A percentile compares a stretch with the other conserved stretches of the same genome.
phyloP scores from a whole-genome alignment of 768 basidiomycete genomes.

The Rhodotorula sphaerocarpa region DNA sequence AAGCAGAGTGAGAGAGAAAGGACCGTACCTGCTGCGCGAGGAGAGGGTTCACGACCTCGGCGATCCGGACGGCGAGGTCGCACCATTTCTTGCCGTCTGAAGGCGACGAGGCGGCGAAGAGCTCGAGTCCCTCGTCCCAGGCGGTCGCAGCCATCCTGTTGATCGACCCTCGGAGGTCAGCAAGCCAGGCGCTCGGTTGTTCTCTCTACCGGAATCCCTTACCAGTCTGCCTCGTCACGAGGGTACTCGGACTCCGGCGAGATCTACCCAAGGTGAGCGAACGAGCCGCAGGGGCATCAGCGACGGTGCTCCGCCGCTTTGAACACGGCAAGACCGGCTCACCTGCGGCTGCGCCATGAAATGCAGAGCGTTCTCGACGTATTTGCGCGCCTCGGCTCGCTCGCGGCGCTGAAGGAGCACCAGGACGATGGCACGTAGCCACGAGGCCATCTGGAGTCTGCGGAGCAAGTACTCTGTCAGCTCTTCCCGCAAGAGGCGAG shows the following conservation, averaged over 20 bases:
- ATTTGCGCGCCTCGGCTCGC: not conserved
- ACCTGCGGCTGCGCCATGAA: not conserved
- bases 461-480: not conserved
- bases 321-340: not conserved
- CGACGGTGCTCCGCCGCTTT: no score
- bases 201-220: no score
- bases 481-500: not conserved
- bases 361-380: conserved; percentile 11
- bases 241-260: not conserved
- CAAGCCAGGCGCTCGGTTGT: not conserved
- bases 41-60: not conserved
- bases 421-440: conserved; percentile 6
- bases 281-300: no score
- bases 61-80: not conserved
- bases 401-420: not conserved
- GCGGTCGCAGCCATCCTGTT: conserved; percentile 6
- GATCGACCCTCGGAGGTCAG: not conserved
- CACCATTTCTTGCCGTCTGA: not conserved
- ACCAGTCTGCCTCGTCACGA: conserved; percentile 5
- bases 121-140: conserved; percentile 9
- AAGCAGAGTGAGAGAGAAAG: not conserved
- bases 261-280: no score
- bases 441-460: not conserved
- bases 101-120: not conserved
- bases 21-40: not conserved